These are phyloP conservation scores for Taphrina confusa DNA, from an alignment of 1,139 yeast species.

Conservation along the genomic window DNA sequence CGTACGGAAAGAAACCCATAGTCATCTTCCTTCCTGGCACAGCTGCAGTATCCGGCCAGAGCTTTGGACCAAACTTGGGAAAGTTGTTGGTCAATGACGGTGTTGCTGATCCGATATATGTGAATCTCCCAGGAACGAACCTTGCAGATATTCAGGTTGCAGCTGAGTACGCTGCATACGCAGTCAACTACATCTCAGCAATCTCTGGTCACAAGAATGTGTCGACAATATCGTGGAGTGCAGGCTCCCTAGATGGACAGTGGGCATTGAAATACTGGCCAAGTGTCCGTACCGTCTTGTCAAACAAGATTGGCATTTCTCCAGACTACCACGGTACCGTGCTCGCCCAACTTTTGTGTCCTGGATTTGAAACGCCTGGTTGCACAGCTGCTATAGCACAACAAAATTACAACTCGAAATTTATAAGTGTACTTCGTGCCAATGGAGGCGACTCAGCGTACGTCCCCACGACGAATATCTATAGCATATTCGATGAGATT, in stretches of 20 bases:
- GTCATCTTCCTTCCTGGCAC: conserved; percentile 2
- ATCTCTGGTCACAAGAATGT: conserved; percentile 8
- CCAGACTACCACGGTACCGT: conserved; percentile 16
- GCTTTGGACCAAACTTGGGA: conserved; percentile 8
- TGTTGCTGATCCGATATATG: conserved; percentile 12
- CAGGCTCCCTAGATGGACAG: neutral
- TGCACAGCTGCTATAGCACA: conserved; percentile 13
- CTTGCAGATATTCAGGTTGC: conserved; percentile 10
- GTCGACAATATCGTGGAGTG: conserved; percentile 11
- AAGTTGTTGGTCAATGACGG: neutral
- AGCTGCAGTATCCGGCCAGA: neutral
- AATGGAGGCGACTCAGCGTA: conserved; percentile 18
- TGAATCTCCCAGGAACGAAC: neutral
- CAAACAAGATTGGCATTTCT: neutral
- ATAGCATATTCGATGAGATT: conserved; percentile 13
- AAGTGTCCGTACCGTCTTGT: neutral
- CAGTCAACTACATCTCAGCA: conserved; percentile 6
- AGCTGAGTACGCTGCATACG: conserved; percentile 11
- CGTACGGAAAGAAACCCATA: neutral
- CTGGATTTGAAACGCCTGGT: neutral
- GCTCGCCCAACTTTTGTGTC: conserved; percentile 1
- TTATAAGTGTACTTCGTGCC: conserved; percentile 1
- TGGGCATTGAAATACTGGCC: conserved; percentile 22
- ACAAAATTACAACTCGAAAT: neutral
- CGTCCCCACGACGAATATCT: conserved; percentile 13